Base-by-base conservation (phyloP, 805 yeast genomes). In the Wickerhamiella sergipiensis region DNA sequence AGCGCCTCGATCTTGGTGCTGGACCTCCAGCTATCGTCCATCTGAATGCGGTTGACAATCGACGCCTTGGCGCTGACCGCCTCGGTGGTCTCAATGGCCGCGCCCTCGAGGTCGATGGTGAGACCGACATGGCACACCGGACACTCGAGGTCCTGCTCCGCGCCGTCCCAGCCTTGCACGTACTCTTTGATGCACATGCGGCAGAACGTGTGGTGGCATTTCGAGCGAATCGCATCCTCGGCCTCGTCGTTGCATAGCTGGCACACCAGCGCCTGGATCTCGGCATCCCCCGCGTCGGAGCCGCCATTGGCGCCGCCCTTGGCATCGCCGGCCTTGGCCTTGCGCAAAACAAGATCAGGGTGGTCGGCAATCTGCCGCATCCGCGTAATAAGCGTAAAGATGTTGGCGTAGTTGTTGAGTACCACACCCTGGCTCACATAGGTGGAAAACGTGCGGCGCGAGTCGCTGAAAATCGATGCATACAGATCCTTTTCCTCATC, bases 291-390 rank as follows among this genome's bases (percentile, higher is more conserved):
- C 13, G 57, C 53, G n/a, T 60, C 65, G 8, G 51, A 58, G 60
- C 67, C 64, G 21, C 65, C 57, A 21, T 59, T 66, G 60, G 67
- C 64, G 21, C 65, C 57, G 23, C 59, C 65, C 40, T 36, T 36
- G 19, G 9, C 17, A n/a, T n/a, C n/a, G n/a, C n/a, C n/a, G n/a
- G 19, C 40, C 7, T 15, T 36, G 38, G 64, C 63, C 49, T 89
- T 73, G 57, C 88, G 80, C 62, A 92, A 71, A 0, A 92, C 97
- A 55, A 92, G 71, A 68, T 92, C 99, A 0, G 99, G 99, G 66
- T 92, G 99, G 65, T 92, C 98, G 0, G 98, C 97, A 59, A 92
- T 72, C 67, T 92, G 98, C 60, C 99, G 78, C 98, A 92, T 94
- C 60, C 98, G 73, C 0, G 98, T 92, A 61, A 92, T 89, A 51